Percentiles rank a stretch among this genome's conserved stretches.
Conservation (phyloP, 805 yeast genomes). For the Metschnikowia arizonensis region DNA sequence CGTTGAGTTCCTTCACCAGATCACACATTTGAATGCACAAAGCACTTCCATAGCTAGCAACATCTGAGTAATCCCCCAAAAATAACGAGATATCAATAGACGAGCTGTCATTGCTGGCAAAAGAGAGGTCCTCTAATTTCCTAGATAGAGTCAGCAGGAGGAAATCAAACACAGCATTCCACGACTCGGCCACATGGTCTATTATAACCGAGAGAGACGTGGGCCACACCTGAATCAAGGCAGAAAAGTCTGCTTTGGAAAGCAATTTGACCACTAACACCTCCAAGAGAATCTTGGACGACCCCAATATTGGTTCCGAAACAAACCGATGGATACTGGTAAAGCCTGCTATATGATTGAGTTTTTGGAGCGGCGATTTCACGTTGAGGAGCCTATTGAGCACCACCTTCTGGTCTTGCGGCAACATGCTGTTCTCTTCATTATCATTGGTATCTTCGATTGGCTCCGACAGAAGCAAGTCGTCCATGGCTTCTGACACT, state of each 20-base stretch:
- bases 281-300: conserved; percentile 15
- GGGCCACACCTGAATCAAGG: conserved; percentile 22
- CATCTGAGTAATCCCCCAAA: conserved; percentile 20
- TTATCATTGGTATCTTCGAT: conserved; percentile 11
- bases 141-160: conserved; percentile 27
- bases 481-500: conserved; percentile 10
- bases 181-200: conserved; percentile 14
- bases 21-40: conserved; percentile 11
- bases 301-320: conserved; percentile 15
- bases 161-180: conserved; percentile 24
- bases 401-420: conserved; percentile 17
- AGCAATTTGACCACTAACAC: conserved; percentile 19
- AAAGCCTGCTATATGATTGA: conserved; percentile 24
- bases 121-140: conserved; percentile 33
- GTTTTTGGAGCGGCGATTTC: conserved; percentile 21
- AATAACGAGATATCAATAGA: conserved; percentile 22
- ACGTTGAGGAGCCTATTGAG: conserved; percentile 15
- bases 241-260: conserved; percentile 20
- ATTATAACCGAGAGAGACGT: conserved; percentile 17
- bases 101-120: conserved; percentile 18
- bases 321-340: conserved; percentile 24
- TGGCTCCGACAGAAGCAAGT: conserved; percentile 8
- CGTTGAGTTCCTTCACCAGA: conserved; percentile 10
- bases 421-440: conserved; percentile 12
- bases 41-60: conserved; percentile 15